Evolutionary conservation across 23 red algal genomes (phyloP), one percentile per base, ranked within the genome.

Genomic region (Gracilaria domingensis): DNA sequence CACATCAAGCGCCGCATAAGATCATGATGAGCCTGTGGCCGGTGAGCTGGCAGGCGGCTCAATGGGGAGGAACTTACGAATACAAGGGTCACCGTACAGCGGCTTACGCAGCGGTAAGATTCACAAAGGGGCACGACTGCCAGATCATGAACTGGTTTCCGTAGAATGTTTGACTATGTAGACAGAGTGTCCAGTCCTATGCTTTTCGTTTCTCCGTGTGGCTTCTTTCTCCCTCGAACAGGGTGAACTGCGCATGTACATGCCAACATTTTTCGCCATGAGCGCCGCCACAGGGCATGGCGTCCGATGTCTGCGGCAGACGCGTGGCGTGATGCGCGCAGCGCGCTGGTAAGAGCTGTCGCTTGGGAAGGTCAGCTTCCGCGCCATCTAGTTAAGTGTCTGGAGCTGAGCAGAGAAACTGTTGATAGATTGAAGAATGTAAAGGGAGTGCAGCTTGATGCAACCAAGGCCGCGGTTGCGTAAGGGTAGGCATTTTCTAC

Each of bases 21-120:
- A 75, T 88, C 66, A 60, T 88, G 48, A 75, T 88, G 84, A 88
- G 66, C 84, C 28, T 77, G 42, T 88, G 84, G 84, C 67, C 71
- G 30, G 84, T 78, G 67, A 58, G 51, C 36, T 28, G 55, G 65
- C 4, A 75, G 64, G 84, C 69, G 30, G 49, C 66, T 42, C 32
- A 44, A 36, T 88, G 84, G 84, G 84, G 49, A 40, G 84, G 84
- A 4, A 23, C 47, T 20, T 88, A 58, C 23, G 33, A 17, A 39
- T 76, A 75, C 29, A 34, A 53, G 17, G 84, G 71, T 37, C 84
- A 58, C 28, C 45, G 84, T 12, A 76, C 65, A 0, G 47, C 25
- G 25, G 61, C 70, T 32, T 88, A 88, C 21, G 66, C 59, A 1
- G 65, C 18, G 16, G 67, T 88, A 29, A 18, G 71, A 20, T 88